phyloP scores from a whole-genome alignment of 768 basidiomycete genomes.

The Lactarius hengduanensis region DNA sequence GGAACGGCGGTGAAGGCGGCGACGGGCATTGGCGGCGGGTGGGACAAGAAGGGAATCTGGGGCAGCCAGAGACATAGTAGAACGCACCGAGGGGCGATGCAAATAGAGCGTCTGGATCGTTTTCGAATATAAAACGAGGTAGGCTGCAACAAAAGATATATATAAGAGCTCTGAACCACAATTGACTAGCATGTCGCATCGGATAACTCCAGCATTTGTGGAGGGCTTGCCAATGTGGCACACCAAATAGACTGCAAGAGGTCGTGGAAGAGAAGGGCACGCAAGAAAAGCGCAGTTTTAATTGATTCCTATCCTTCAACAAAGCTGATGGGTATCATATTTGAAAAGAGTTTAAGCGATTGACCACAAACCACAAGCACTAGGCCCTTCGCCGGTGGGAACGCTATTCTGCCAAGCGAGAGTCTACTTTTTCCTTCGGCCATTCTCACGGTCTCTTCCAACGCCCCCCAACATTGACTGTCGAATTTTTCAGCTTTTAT shows the following conservation, averaged over 20 bases:
- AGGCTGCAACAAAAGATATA: background rate
- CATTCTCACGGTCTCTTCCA: constrained; percentile 56
- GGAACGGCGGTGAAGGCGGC: constrained; percentile 19
- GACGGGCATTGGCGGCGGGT: background rate
- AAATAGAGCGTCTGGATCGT: background rate
- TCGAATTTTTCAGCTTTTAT: constrained; percentile 35
- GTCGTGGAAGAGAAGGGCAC: background rate
- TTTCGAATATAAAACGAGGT: background rate
- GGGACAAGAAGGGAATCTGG: background rate
- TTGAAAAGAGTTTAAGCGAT: background rate
- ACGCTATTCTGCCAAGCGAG: constrained; percentile 47
- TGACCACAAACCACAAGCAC: constrained; percentile 3
- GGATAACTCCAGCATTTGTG: background rate
- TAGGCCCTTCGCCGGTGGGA: constrained; percentile 18
- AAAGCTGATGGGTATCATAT: background rate
- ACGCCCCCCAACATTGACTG: constrained; percentile 43
- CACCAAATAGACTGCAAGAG: background rate
- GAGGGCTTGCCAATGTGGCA: background rate
- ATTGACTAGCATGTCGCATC: background rate
- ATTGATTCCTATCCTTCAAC: background rate
- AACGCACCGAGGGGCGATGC: background rate
- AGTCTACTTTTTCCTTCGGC: constrained; percentile 55
- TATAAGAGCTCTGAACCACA: constrained; percentile 14
- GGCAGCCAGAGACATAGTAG: constrained; percentile 10
- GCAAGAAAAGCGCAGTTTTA: background rate